These are phyloP conservation scores for Papiliotrema laurentii DNA, from an alignment of 1,284 basidiomycete species.

Conservation along the genomic window DNA sequence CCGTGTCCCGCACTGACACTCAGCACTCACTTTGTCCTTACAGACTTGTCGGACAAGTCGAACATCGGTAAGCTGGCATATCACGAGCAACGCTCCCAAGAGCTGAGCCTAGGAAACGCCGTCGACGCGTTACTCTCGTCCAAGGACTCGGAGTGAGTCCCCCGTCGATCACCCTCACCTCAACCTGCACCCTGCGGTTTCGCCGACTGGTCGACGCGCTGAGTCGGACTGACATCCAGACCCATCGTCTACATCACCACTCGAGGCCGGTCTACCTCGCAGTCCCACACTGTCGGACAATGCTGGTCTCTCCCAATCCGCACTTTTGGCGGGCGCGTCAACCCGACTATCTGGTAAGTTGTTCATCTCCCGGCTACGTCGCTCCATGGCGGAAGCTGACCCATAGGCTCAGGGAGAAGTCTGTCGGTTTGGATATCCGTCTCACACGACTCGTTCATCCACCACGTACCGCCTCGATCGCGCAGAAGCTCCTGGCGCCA, in stretches of 20 bases:
- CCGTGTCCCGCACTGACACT: neutral
- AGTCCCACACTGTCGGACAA: neutral
- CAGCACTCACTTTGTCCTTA: neutral
- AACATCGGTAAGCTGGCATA: neutral
- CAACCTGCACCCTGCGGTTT: neutral
- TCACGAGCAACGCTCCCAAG: too few species aligned
- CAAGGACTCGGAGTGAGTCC: neutral
- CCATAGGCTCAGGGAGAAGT: neutral
- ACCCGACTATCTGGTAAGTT: neutral
- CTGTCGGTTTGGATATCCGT: neutral
- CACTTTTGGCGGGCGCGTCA: neutral
- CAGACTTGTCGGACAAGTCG: neutral
- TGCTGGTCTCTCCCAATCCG: neutral
- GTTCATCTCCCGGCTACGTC: neutral
- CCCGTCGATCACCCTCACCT: too few species aligned
- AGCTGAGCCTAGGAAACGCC: neutral
- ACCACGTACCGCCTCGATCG: neutral
- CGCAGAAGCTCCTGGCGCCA: neutral
- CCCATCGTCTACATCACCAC: neutral
- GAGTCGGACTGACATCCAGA: neutral
- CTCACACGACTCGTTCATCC: neutral
- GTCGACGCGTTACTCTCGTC: neutral
- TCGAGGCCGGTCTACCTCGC: neutral
- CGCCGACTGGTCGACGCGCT: too few species aligned
- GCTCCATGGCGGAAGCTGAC: neutral